Percentiles rank a stretch among this genome's conserved stretches.
Conservation (phyloP, 2,329 filamentous ascomycete genomes). For the Teratosphaeria destructans region DNA sequence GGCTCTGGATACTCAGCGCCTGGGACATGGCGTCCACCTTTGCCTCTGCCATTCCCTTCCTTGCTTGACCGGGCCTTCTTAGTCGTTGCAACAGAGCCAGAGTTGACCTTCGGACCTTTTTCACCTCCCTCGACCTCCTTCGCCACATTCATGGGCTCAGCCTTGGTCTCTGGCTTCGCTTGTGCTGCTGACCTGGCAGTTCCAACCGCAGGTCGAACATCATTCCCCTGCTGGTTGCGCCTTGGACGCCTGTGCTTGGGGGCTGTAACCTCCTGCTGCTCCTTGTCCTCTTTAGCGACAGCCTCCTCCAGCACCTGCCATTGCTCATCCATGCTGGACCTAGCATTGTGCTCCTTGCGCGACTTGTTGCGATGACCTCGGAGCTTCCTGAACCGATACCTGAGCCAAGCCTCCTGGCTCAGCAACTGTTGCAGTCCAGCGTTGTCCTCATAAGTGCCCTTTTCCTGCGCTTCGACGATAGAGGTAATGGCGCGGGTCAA, state of each 20-base stretch:
- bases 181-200: not conserved
- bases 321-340: not conserved
- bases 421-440: not conserved
- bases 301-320: not conserved
- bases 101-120: not conserved
- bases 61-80: not conserved
- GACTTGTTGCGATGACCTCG: not conserved
- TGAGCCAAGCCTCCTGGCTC: not conserved
- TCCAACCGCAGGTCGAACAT: not conserved
- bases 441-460: not conserved
- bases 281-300: not conserved
- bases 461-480: not conserved
- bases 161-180: not conserved
- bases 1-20: not conserved
- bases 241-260: not conserved
- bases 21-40: conserved; percentile 1
- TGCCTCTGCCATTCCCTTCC: conserved; percentile 2
- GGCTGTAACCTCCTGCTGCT: not conserved
- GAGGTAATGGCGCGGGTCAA: conserved; percentile 11
- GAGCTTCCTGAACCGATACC: not conserved
- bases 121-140: not conserved
- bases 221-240: too few relatives aligned
- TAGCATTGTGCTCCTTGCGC: not conserved
- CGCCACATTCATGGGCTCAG: not conserved
- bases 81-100: too few relatives aligned